Conservation (phyloP, 805 yeast species). For the Monosporozyma yasuniensis region DNA sequence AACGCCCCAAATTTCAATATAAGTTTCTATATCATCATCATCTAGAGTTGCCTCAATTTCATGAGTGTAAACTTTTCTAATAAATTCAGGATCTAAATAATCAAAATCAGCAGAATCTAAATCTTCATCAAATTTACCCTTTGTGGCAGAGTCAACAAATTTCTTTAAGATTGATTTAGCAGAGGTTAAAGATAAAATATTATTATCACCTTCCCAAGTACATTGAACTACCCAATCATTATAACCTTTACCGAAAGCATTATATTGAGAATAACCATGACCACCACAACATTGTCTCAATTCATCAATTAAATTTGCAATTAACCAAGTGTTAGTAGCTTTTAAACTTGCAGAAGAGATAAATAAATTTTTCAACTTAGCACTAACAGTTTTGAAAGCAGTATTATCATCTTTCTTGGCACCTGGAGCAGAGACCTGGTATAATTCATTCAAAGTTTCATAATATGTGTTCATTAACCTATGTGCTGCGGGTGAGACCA, state of each 20-base stretch:
- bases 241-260: constrained; percentile 82
- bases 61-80: constrained; percentile 19
- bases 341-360: constrained; percentile 81
- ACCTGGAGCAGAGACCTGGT: constrained; percentile 36
- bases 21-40: constrained; percentile 26
- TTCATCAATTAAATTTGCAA: constrained; percentile 74
- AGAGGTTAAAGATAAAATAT: constrained; percentile 70
- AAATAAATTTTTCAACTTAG: constrained; percentile 64
- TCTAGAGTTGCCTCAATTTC: constrained; percentile 20
- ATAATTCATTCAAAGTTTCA: constrained; percentile 43
- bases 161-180: constrained; percentile 59
- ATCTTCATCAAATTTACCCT: constrained; percentile 29
- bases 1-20: constrained; percentile 29
- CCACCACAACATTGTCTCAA: constrained; percentile 94
- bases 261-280: constrained; percentile 89
- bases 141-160: constrained; percentile 30
- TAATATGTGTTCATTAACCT: constrained; percentile 48
- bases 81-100: constrained; percentile 23
- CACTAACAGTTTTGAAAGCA: constrained; percentile 37
- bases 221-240: constrained; percentile 96
- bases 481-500: constrained; percentile 62
- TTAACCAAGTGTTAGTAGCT: constrained; percentile 83
- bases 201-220: constrained; percentile 98
- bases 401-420: constrained; percentile 15
- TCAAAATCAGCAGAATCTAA: constrained; percentile 27